phyloP scores from a whole-genome alignment of 169 alveolate genomes.

The Amoebophrya sp. region DNA sequence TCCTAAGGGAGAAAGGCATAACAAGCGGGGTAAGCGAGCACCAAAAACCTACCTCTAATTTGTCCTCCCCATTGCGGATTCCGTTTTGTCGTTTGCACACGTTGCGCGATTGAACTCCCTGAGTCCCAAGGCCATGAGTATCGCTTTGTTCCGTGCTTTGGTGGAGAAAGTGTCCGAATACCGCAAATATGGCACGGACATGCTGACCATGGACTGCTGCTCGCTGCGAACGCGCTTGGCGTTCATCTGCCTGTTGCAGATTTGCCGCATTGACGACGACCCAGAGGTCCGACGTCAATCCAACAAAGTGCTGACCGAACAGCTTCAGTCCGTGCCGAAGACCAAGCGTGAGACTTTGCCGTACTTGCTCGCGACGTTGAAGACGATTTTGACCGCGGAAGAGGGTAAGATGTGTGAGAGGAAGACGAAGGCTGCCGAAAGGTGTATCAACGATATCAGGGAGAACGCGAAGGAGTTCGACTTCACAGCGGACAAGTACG shows the following conservation, averaged over 20 bases:
- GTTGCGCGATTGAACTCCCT: neutral
- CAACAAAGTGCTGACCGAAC: slow-evolving; percentile 2
- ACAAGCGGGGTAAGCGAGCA: too few relatives aligned
- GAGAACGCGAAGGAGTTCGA: neutral
- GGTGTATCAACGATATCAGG: neutral
- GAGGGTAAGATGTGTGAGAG: neutral
- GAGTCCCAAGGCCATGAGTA: neutral
- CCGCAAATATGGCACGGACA: slow-evolving; percentile 14
- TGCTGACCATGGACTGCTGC: slow-evolving; percentile 7
- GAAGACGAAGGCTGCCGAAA: neutral
- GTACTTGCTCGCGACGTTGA: neutral
- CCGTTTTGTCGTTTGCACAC: neutral
- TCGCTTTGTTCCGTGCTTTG: neutral
- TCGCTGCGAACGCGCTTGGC: neutral
- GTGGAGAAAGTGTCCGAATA: neutral
- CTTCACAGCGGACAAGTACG: neutral
- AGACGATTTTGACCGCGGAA: neutral
- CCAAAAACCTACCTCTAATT: too few relatives aligned
- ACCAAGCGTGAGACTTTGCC: neutral
- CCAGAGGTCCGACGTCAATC: slow-evolving; percentile 4
- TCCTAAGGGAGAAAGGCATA: too few relatives aligned
- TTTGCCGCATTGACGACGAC: slow-evolving; percentile 7
- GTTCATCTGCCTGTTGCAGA: neutral
- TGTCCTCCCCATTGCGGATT: neutral
- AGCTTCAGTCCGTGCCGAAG: slow-evolving; percentile 23